Conservation (phyloP, 495 filamentous ascomycete species). For the Symbiotaphrina buchneri region DNA sequence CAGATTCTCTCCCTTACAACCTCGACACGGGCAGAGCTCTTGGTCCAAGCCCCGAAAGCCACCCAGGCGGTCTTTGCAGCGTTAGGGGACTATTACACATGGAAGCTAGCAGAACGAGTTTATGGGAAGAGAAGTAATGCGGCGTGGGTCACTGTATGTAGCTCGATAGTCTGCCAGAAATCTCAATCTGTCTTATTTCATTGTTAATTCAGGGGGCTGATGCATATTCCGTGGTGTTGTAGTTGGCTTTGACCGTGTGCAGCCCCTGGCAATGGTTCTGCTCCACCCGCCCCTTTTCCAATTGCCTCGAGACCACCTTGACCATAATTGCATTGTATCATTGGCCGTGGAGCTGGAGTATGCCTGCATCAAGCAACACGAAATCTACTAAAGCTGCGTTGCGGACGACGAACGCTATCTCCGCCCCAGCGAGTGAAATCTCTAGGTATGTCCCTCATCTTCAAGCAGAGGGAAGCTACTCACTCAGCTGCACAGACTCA, state of each 20-base stretch:
- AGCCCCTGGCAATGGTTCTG: slow-evolving; percentile 97
- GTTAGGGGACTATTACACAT: slow-evolving; percentile 69
- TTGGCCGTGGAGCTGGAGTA: slow-evolving; percentile 65
- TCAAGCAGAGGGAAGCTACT: background rate
- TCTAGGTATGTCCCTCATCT: background rate
- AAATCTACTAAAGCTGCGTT: no score
- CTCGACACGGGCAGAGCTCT: slow-evolving; percentile 29
- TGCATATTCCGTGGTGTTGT: slow-evolving; percentile 1
- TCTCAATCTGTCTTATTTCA: slow-evolving; percentile 6
- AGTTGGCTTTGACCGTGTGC: slow-evolving; percentile 47
- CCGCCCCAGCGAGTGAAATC: background rate
- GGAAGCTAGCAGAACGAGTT: slow-evolving; percentile 51
- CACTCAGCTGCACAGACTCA: slow-evolving; percentile 22
- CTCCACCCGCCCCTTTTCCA: slow-evolving; percentile 81
- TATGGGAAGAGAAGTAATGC: slow-evolving; percentile 36
- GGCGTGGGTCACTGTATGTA: slow-evolving; percentile 46
- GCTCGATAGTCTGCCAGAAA: slow-evolving; percentile 2
- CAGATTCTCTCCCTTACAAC: slow-evolving; percentile 22
- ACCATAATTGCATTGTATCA: slow-evolving; percentile 57
- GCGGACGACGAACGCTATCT: slow-evolving; percentile 1
- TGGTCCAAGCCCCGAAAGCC: slow-evolving; percentile 51
- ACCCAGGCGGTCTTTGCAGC: slow-evolving; percentile 61
- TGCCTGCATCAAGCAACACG: no score
- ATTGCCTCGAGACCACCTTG: slow-evolving; percentile 74
- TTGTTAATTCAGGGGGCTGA: background rate